Base-by-base conservation (phyloP, 441 rosid genomes). In the Manihot esculenta region DNA sequence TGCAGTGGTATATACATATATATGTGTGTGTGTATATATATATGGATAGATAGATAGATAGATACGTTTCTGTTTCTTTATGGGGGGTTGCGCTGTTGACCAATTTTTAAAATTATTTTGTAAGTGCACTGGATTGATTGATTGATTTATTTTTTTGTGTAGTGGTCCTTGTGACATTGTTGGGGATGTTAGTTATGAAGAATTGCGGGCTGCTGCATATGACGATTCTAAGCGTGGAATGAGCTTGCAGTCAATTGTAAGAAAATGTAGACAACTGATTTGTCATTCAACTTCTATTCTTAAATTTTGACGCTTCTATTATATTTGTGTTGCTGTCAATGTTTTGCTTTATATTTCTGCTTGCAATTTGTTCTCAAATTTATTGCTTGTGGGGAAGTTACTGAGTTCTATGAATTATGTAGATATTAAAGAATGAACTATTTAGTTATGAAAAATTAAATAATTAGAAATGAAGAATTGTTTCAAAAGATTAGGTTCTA, bases 121-220 rank as follows among this genome's bases (percentile, higher is more conserved):
- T 54, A 12, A 56, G 2, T 56, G 17, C 44, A 60, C 27, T 23
- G 23, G 44, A 12, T 17, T 26, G 5, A 1, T 24, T 33, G 21
- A 7, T 48, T 1, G 14, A 7, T 60, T 14, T 49, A 2, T 13
- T 20, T 55, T 38, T 27, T 44, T 67, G 41, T 44, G 65, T 83
- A 95, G 97, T 74, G 79, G 75, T 70, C 89, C 90, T 18, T 92
- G 97, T 77, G 98, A 95, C 63, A 77, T 93, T 57, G 62, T 62
- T 45, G 97, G 96, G 8, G 98, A 91, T 81, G 74, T 87, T 74
- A 88, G 93, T 84, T 86, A 75, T 61, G 99, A 93, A 82, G 98
- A 95, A 86, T 71, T 93, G 82, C 84, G 86, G 63, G 90, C 92
- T 12, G 82, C 81, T 62, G 95, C 98, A 57, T 95, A 91, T 74